A percentile compares a stretch with the other conserved stretches of the same genome.
These are phyloP conservation scores for Lomentospora prolificans DNA, from an alignment of 2,329 filamentous ascomycete genomes.

Conservation along the genomic window DNA sequence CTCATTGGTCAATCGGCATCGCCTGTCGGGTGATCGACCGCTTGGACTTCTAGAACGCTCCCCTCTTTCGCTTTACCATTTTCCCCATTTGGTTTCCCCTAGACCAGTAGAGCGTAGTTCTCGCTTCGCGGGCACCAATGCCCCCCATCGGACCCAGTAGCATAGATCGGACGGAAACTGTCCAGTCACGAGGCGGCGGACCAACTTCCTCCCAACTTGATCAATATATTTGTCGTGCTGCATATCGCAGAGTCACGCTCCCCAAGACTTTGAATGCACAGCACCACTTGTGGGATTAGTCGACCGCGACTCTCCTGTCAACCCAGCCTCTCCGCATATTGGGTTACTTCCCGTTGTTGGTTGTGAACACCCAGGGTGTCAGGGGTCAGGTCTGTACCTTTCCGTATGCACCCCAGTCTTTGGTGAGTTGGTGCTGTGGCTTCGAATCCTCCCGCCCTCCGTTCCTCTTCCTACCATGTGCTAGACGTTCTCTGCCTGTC, in stretches of 20 bases:
- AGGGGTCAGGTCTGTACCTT: background rate
- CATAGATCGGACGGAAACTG: background rate
- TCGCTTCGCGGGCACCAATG: too few relatives aligned
- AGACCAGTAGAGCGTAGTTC: too few relatives aligned
- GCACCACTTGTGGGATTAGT: background rate
- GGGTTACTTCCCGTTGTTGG: conserved; percentile 1
- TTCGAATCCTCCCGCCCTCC: background rate
- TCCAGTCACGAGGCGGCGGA: background rate
- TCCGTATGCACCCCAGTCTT: background rate
- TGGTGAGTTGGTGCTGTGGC: background rate
- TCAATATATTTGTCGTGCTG: background rate
- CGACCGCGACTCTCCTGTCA: background rate
- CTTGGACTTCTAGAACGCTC: background rate
- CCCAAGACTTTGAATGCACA: background rate
- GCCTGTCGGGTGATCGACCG: background rate
- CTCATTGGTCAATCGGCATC: background rate
- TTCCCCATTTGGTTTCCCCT: too few relatives aligned
- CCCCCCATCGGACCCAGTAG: too few relatives aligned
- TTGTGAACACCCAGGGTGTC: background rate
- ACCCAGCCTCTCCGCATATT: background rate
- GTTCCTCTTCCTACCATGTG: background rate
- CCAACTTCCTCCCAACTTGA: background rate
- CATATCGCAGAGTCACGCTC: background rate
- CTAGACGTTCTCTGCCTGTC: background rate
- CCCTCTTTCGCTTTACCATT: background rate